phyloP scores from a whole-genome alignment of 1,284 basidiomycete species.

The Microbotryum violaceum region DNA sequence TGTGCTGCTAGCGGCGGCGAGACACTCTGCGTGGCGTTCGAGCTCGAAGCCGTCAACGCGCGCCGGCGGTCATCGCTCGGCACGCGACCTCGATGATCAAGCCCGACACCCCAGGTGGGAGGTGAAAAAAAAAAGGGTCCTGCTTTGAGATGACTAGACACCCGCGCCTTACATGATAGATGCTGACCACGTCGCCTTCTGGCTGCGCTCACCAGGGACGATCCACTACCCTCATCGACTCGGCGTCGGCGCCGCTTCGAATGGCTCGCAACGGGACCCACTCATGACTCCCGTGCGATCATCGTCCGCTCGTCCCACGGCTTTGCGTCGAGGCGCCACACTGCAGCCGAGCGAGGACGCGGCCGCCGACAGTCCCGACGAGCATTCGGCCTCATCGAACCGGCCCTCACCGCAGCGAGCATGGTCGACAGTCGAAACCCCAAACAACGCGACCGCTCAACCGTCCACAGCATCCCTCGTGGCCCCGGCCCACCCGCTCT shows the following conservation, averaged over 20 bases:
- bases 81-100: too few relatives aligned
- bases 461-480: constrained; percentile 1
- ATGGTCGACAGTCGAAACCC: constrained; percentile 13
- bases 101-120: too few relatives aligned
- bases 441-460: constrained; percentile 4
- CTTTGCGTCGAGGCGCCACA: constrained; percentile 16
- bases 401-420: constrained; percentile 16
- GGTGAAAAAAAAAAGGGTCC: too few relatives aligned
- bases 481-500: constrained; percentile 35
- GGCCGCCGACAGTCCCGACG: constrained; percentile 6
- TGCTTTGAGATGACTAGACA: too few relatives aligned
- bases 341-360: neutral
- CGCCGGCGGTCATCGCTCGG: too few relatives aligned
- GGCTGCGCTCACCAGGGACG: constrained; percentile 27
- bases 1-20: too few relatives aligned
- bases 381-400: neutral
- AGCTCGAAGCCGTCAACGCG: too few relatives aligned
- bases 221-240: constrained; percentile 35
- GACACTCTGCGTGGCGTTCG: too few relatives aligned
- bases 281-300: neutral
- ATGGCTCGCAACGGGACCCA: neutral
- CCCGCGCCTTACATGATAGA: neutral
- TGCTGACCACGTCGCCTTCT: neutral
- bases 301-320: neutral
- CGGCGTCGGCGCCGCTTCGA: constrained; percentile 14